Evolutionary conservation across 2,329 filamentous ascomycete genomes (phyloP).

Genomic region (Pyrenochaeta sp.): DNA sequence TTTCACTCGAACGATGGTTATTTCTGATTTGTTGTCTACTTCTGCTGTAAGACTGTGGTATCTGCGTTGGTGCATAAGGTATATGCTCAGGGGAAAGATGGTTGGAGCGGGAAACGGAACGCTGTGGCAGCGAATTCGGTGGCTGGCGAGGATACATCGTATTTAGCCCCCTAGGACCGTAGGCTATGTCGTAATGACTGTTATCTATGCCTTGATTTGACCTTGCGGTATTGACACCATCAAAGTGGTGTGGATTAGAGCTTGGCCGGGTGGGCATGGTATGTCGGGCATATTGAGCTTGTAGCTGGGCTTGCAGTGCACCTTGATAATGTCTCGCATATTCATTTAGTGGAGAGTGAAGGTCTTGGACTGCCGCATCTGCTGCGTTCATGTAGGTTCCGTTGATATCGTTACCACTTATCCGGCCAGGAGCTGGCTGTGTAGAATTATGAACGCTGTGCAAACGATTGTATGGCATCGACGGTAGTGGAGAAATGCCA

Average conservation of each 20-base stretch:
- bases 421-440: constrained; percentile 3
- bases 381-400: constrained; percentile 22
- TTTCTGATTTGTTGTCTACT: background rate
- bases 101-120: background rate
- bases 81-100: constrained; percentile 1
- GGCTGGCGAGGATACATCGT: background rate
- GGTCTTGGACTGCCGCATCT: constrained; percentile 24
- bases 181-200: background rate
- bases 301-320: constrained; percentile 1
- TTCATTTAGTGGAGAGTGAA: constrained; percentile 39
- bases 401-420: constrained; percentile 5
- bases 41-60: constrained; percentile 8
- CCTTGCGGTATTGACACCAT: background rate
- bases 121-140: background rate
- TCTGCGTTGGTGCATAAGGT: background rate
- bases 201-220: background rate
- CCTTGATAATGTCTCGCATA: constrained; percentile 27
- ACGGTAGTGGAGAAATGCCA: constrained; percentile 26
- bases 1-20: constrained; percentile 31
- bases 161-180: background rate
- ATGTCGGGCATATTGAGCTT: constrained; percentile 9
- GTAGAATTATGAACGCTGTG: constrained; percentile 5
- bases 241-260: background rate
- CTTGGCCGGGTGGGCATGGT: background rate
- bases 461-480: constrained; percentile 31